Evolutionary conservation across 2,329 filamentous ascomycete genomes (phyloP).

Genomic region (Tolypocladium amazonense): DNA sequence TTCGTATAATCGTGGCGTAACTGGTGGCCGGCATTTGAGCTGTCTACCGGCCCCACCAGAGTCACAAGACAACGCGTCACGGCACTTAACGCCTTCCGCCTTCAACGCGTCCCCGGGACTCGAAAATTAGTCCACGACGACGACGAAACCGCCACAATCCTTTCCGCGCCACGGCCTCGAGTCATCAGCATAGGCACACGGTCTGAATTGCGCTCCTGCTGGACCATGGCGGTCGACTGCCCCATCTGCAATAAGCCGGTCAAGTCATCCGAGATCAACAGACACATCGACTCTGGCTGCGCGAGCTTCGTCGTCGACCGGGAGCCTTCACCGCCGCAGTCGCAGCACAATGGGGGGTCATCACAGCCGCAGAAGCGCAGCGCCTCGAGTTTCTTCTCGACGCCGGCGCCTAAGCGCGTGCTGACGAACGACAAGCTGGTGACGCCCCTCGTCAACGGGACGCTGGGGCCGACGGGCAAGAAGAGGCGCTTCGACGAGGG

Average conservation of each 20-base stretch:
- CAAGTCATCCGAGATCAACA: constrained; percentile 68
- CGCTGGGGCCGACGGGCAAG: constrained; percentile 23
- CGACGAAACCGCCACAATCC: neutral
- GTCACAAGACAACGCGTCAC: constrained; percentile 4
- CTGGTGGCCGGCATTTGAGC: too few species aligned
- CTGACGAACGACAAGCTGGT: constrained; percentile 17
- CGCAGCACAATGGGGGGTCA: constrained; percentile 8
- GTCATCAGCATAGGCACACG: neutral
- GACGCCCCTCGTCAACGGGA: constrained; percentile 22
- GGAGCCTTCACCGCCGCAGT: constrained; percentile 18
- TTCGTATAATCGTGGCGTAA: too few species aligned
- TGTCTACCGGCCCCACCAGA: neutral
- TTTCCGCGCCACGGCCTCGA: neutral
- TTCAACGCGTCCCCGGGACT: neutral
- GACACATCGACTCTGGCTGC: constrained; percentile 82
- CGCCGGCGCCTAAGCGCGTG: constrained; percentile 46
- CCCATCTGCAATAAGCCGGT: constrained; percentile 72
- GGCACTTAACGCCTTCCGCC: neutral
- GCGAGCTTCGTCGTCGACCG: constrained; percentile 47
- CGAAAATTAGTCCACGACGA: neutral
- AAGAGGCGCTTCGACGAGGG: constrained; percentile 47
- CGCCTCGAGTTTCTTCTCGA: constrained; percentile 51
- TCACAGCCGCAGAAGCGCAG: constrained; percentile 39
- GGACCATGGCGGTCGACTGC: constrained; percentile 51
- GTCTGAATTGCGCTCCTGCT: neutral